phyloP scores from a whole-genome alignment of 1,284 basidiomycete species.

The Ceratobasidium sp. region DNA sequence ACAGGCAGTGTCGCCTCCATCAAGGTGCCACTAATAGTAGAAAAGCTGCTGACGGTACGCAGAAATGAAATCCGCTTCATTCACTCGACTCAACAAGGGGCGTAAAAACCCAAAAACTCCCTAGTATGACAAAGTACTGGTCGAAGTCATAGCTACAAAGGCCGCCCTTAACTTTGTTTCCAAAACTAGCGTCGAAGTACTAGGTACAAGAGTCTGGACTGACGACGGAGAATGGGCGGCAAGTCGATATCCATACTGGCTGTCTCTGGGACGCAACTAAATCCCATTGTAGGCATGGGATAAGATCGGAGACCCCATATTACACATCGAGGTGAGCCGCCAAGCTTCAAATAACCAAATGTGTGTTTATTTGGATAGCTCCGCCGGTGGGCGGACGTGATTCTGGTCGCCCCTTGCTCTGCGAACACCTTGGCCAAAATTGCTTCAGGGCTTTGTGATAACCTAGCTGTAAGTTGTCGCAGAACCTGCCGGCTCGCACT shows the following conservation, averaged over 20 bases:
- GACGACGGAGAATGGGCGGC: slow-evolving; percentile 93
- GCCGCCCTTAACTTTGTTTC: slow-evolving; percentile 82
- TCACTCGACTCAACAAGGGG: background rate
- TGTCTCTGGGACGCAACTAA: background rate
- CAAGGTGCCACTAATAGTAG: slow-evolving; percentile 89
- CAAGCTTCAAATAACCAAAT: background rate
- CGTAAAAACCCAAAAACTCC: background rate
- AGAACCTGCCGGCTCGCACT: slow-evolving; percentile 6
- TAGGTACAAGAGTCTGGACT: slow-evolving; percentile 78
- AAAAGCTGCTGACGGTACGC: slow-evolving; percentile 73
- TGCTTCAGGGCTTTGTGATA: slow-evolving; percentile 87
- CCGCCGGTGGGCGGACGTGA: slow-evolving; percentile 93
- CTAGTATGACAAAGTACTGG: slow-evolving; percentile 74
- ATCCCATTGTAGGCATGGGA: slow-evolving; percentile 57
- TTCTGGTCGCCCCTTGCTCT: slow-evolving; percentile 92
- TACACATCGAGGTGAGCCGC: slow-evolving; percentile 81
- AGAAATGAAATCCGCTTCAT: slow-evolving; percentile 10
- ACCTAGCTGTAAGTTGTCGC: slow-evolving; percentile 71
- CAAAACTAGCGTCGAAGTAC: slow-evolving; percentile 58
- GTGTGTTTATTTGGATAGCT: slow-evolving; percentile 54
- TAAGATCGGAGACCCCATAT: slow-evolving; percentile 87
- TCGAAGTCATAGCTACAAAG: slow-evolving; percentile 87
- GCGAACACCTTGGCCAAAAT: slow-evolving; percentile 96
- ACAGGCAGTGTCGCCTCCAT: slow-evolving; percentile 95
- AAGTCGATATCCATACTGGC: slow-evolving; percentile 48